Evolutionary conservation across 371 early-diverging fungal genomes (phyloP), one percentile per base, ranked within the genome.

Genomic region (Lichtheimia ornata): DNA sequence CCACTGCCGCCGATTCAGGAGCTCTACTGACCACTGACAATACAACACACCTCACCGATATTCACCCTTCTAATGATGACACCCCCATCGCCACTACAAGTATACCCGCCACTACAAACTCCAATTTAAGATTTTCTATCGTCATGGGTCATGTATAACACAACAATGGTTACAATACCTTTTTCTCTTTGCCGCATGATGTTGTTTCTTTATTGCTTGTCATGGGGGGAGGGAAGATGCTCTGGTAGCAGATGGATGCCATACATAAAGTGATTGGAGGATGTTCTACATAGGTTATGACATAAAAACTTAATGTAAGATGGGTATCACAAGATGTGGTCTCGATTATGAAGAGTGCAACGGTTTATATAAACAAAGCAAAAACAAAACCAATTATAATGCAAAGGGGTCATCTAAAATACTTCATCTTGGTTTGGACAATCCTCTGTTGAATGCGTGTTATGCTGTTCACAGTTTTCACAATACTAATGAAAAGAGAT

Each of bases 391-490:
- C 35, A 35, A 35, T 35, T 35, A 35, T 11, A 35, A 35, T 35
- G 35, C 35, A 35, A 35, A 9, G 7, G 28, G 22, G 40, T 22
- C 14, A 24, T 45, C 56, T 72, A 82, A 58, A 82, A 83, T 44
- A 77, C 74, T 61, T 83, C 80, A 55, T 83, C 78, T 54, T 82
- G 81, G 50, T 84, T 81, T 13, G 88, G 89, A 61, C 89, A 88
- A 44, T 85, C 83, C 15, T 81, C 79, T 0, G 89, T 88, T 62
- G 83, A 79, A 49, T 88, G 89, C 13, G 64, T 64, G 13, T 73
- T 81, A 72, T 77, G 83, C 35, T 72, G 72, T 61, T 88, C 87
- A 67, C 89, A 88, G 66, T 88, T 86, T 50, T 83, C 87, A 63
- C 89, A 88, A 58, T 84, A 88, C 73, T 84, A 73, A 13, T 12